Percentiles rank a stretch among this genome's conserved stretches.
Conservation (phyloP, 2,329 filamentous ascomycete species). For the Stagonosporopsis cucurbitacearum region DNA sequence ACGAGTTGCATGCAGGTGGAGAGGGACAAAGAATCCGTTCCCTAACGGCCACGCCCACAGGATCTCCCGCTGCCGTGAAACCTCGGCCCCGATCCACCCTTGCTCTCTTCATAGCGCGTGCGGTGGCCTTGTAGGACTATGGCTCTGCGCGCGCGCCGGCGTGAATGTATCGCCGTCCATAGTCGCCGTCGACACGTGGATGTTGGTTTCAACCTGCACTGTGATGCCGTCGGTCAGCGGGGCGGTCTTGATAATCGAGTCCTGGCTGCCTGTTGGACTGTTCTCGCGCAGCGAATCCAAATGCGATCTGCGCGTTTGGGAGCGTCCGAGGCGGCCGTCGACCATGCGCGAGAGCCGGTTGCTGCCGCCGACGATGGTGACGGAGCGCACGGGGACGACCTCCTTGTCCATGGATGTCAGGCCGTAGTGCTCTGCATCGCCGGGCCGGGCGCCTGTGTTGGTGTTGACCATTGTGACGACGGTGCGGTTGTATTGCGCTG, state of each 20-base stretch:
- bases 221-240: conserved; percentile 36
- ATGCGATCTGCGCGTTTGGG: conserved; percentile 17
- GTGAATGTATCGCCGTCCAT: conserved; percentile 4
- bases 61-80: background rate
- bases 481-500: conserved; percentile 33
- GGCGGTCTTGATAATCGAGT: conserved; percentile 42
- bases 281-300: conserved; percentile 28
- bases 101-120: background rate
- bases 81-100: background rate
- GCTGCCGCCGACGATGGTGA: conserved; percentile 46
- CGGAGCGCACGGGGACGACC: conserved; percentile 32
- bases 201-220: conserved; percentile 40
- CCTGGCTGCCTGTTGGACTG: conserved; percentile 42
- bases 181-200: conserved; percentile 9
- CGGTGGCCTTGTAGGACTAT: background rate
- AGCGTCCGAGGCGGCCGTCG: conserved; percentile 34
- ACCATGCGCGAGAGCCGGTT: conserved; percentile 39
- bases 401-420: conserved; percentile 43
- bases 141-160: background rate
- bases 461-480: conserved; percentile 27
- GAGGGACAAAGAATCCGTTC: background rate
- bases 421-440: conserved; percentile 35
- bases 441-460: conserved; percentile 30
- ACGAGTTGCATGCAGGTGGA: background rate
- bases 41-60: background rate